A percentile compares a stretch with the other conserved stretches of the same genome.
Evolutionary conservation across 148 eudicot species (phyloP).

Genomic region (Salicornia ramosissima): DNA sequence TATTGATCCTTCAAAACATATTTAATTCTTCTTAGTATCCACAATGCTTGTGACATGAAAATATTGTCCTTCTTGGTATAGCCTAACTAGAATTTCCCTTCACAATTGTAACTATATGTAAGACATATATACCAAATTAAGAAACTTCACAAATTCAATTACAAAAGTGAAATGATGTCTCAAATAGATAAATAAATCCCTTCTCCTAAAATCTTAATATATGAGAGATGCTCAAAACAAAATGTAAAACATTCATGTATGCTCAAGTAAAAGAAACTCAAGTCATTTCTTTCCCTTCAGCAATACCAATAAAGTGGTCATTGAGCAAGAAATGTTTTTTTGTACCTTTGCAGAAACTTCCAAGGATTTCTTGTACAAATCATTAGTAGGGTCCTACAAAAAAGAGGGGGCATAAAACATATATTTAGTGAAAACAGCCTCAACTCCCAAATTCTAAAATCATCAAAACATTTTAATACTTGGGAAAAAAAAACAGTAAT

Average conservation of each 20-base stretch:
- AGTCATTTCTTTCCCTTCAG: background rate
- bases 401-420: background rate
- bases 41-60: background rate
- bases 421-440: background rate
- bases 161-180: background rate
- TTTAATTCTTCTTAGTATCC: background rate
- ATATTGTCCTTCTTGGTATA: background rate
- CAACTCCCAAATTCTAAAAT: background rate
- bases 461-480: background rate
- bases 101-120: background rate
- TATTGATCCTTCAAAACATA: background rate
- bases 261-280: background rate
- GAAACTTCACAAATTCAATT: background rate
- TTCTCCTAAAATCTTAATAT: no score
- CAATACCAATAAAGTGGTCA: background rate
- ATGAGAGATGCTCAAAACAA: no score
- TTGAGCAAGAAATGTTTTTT: background rate
- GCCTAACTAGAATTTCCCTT: background rate
- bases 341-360: constrained; percentile 41
- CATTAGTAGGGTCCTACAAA: constrained; percentile 44
- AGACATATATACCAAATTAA: background rate
- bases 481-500: background rate
- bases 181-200: no score
- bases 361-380: constrained; percentile 36
- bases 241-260: background rate